Evolutionary conservation across 805 yeast genomes (phyloP).

Genomic region (Candida saitoana): DNA sequence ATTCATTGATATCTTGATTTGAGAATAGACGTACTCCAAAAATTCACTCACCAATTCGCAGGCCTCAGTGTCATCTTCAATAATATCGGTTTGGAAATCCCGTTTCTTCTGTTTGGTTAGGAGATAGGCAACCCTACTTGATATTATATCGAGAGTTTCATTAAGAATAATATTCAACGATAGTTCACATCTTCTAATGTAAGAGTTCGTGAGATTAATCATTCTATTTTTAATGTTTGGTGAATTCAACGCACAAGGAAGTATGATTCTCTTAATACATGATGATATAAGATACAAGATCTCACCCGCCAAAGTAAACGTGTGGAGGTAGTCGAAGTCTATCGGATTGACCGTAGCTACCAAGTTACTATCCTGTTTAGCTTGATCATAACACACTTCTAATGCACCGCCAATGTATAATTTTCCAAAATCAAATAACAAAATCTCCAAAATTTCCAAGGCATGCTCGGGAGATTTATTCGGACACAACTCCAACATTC

Average conservation of each 20-base stretch:
- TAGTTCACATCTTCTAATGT: slow-evolving; percentile 57
- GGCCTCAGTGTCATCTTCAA: slow-evolving; percentile 64
- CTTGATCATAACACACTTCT: slow-evolving; percentile 58
- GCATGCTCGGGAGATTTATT: slow-evolving; percentile 57
- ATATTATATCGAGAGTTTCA: slow-evolving; percentile 52
- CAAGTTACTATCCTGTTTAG: slow-evolving; percentile 32
- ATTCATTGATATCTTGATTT: slow-evolving; percentile 33
- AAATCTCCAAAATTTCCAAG: slow-evolving; percentile 60
- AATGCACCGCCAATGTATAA: slow-evolving; percentile 71
- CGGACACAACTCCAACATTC: slow-evolving; percentile 72
- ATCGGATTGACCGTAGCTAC: slow-evolving; percentile 19
- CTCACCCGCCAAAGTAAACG: slow-evolving; percentile 53
- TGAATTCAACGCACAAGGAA: slow-evolving; percentile 66
- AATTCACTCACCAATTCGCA: slow-evolving; percentile 61
- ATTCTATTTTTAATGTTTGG: slow-evolving; percentile 57
- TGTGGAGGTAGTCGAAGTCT: slow-evolving; percentile 45
- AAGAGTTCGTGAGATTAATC: slow-evolving; percentile 57
- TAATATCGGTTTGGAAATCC: slow-evolving; percentile 53
- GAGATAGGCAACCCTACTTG: slow-evolving; percentile 42
- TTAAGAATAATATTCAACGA: slow-evolving; percentile 61
- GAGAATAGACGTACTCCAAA: slow-evolving; percentile 39
- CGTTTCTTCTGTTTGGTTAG: slow-evolving; percentile 67
- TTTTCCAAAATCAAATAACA: slow-evolving; percentile 67
- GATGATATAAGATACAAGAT: slow-evolving; percentile 64
- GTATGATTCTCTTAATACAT: slow-evolving; percentile 66